Evolutionary conservation across 169 alveolate genomes (phyloP), one percentile per base, ranked within the genome.

Genomic region (Plasmodium falciparum): DNA sequence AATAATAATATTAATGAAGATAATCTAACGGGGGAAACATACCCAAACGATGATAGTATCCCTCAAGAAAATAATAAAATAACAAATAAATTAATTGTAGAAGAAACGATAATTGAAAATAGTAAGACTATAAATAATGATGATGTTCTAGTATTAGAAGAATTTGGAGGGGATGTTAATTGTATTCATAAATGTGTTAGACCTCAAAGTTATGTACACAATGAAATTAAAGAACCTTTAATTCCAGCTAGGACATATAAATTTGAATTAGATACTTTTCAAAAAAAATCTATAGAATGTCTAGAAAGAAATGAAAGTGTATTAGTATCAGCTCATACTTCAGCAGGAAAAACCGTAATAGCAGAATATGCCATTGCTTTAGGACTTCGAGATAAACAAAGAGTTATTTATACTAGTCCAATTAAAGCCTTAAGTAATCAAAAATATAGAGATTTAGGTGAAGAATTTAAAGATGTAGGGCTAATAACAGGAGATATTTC

Each of bases 401-500:
- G 99, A 89, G 99, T 99, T 62, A 98, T 99, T 59, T 99, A 98
- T 96, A 98, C 99, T 9, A 97, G 99, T 20, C 99, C 99, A 2
- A 99, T 98, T 78, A 99, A 98, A 95, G 99, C 99, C 47, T 93
- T 99, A 91, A 96, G 99, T 74, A 99, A 99, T 93, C 99, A 99
- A 92, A 99, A 99, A 94, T 99, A 97, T 95, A 88, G 99, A 85
- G 99, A 99, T 90, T 95, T 99, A 58, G 95, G 98, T 88, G 99
- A 97, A 88, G 99, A 98, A 93, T 99, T 98, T 91, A 95, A 93
- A 71, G 99, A 98, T 94, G 99, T 98, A 11, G 99, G 99, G 2
- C 96, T 99, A 76, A 96, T 98, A 95, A 99, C 99, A 6, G 99
- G 99, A 3, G 99, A 99, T 93, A 99, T 99, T 43, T 97, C 99